Base-by-base conservation (phyloP, 2,329 filamentous ascomycete genomes). In the Xylaria sp. region DNA sequence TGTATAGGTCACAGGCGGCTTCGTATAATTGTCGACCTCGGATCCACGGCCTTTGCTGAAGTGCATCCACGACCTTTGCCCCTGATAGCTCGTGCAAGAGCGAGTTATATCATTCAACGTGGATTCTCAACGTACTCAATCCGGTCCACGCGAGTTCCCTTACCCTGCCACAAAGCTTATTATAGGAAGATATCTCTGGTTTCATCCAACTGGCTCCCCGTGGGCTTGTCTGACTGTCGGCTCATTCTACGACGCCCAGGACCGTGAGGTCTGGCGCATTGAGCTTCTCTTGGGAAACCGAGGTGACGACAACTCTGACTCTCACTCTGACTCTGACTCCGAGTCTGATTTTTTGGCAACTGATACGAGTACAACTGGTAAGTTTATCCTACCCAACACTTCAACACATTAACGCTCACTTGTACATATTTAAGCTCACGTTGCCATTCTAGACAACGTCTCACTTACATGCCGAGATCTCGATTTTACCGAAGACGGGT, bases 141-240 rank as follows among this genome's bases (percentile, higher is more conserved):
- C 55, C 10, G 43, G 10, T 31, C 33, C 59, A 8, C 68, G 68
- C 25, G 70, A 78, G 49, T 77, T 86, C 20, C 85, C 85, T 2
- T 74, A 76, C 54, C 83, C 85, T 2, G 85, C 85, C 13, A 81
- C 80, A 2, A 84, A 83, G 67, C 79, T 86, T 33, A 71, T 83
- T 71, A 79, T 86, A 59, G 84, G 81, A 20, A 84, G 85, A 72
- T 78, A 82, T 63, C 73, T 83, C 54, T 73, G 80, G 60, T 68
- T 76, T 9, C 78, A 77, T 18, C 76, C 74, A 2, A 75, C 78
- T 28, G 73, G 76, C 2, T 77, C 75, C 0, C 80, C 74, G 67
- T 86, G 83, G 82, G 84, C 82, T 18, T 85, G 81, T 80, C 79
- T 86, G 56, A 78, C 85, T 25, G 78, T 85, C 15, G 84, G 80